Conservation (phyloP, 148 eudicot genomes). For the Rhododendron vialii region DNA sequence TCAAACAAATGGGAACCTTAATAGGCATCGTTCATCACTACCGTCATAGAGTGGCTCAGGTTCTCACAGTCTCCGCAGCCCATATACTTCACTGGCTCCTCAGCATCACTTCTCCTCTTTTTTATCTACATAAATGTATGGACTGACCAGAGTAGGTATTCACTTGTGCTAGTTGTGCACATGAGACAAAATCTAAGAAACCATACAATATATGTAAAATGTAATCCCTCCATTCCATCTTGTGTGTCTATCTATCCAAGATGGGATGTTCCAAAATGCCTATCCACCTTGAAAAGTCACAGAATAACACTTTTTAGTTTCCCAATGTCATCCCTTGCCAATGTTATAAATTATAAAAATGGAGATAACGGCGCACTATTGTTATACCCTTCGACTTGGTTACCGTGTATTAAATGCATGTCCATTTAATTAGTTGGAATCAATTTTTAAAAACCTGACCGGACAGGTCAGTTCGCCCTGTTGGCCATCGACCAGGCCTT, state of each 20-base stretch:
- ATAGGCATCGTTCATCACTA: constrained; percentile 9
- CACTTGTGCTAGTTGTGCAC: background rate
- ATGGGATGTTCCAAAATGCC: background rate
- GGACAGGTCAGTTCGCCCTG: background rate
- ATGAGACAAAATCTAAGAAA: background rate
- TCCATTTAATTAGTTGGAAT: background rate
- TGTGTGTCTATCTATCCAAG: background rate
- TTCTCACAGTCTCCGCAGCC: constrained; percentile 97
- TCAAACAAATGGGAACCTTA: background rate
- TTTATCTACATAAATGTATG: constrained; percentile 43
- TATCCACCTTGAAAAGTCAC: background rate
- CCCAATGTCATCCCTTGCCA: background rate
- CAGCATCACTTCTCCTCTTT: constrained; percentile 78
- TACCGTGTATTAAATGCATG: background rate
- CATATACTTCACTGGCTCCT: constrained; percentile 86
- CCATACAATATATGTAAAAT: background rate
- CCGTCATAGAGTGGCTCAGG: constrained; percentile 83
- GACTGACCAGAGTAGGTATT: background rate
- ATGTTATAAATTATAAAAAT: background rate
- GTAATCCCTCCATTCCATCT: background rate
- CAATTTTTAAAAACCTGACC: background rate
- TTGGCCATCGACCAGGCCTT: background rate
- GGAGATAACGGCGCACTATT: background rate
- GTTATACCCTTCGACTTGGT: background rate
- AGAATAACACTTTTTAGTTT: background rate